These are phyloP conservation scores for Sclerotinia subarctica DNA, from an alignment of 2,329 filamentous ascomycete genomes.

Conservation along the genomic window DNA sequence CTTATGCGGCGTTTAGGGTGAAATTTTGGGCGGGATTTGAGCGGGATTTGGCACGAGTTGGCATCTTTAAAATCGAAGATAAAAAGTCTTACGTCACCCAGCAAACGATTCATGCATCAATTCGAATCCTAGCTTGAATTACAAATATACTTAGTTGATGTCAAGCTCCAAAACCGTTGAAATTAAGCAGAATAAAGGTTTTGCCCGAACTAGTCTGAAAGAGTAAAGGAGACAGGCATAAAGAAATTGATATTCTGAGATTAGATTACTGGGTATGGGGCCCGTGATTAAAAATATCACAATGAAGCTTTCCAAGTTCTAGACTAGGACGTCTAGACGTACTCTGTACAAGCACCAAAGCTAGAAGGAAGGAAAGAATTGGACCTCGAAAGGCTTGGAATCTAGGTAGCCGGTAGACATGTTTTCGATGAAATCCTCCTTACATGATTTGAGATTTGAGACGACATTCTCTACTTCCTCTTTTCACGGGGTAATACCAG, in stretches of 20 bases:
- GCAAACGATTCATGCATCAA: not conserved
- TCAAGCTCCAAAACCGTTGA: not conserved
- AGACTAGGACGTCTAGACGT: slow-evolving; percentile 13
- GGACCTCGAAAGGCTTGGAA: not conserved
- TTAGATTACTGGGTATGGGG: not conserved
- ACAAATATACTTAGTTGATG: not conserved
- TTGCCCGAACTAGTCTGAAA: not conserved
- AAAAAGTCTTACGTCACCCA: not conserved
- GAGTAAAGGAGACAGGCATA: not conserved
- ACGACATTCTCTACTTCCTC: not conserved
- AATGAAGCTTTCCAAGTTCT: not conserved
- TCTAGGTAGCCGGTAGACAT: not conserved
- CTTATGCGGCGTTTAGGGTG: slow-evolving; percentile 12
- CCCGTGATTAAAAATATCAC: not conserved
- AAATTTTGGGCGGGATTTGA: not conserved
- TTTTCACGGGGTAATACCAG: not conserved
- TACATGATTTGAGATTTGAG: too few relatives aligned
- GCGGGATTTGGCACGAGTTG: not conserved
- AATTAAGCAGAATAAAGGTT: not conserved
- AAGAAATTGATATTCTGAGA: slow-evolving; percentile 16
- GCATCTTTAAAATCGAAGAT: not conserved
- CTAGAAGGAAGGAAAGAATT: not conserved
- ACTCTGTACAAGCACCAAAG: not conserved
- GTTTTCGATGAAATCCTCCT: not conserved
- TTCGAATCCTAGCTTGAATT: not conserved